Base-by-base conservation (phyloP, 805 yeast species). In the Lachancea mirantina region DNA sequence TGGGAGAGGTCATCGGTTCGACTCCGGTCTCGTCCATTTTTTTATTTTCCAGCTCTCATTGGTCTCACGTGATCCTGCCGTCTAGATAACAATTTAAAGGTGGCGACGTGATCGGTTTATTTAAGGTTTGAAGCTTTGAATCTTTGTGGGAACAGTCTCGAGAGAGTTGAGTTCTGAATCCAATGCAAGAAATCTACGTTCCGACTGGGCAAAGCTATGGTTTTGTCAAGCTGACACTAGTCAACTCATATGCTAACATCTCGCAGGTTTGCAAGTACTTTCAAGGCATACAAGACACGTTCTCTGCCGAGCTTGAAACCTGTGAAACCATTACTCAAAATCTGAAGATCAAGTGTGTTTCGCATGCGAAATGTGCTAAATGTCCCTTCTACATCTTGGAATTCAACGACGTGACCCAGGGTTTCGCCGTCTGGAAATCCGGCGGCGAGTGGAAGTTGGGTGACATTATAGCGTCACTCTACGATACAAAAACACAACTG, bases 1-100 rank as follows among this genome's bases (percentile, higher is more conserved):
- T 71, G 78, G 71, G 74, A 71, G 70, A 73, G 78, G 79, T 73
- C 78, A 70, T 72, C 74, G 79, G 78, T 72, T 73, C 80, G 76
- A 74, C 68, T 74, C 79, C 79, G 72, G 74, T 70, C 78, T 73
- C 76, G 79, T 74, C 79, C 79, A 73, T 38, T 58, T 44, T 39
- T 56, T 59, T 62, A 54, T 45, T 13, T 13, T 16, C 16, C 15
- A 23, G 5, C 5, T 4, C 5, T 23, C 14, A 5, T 4, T 14
- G 14, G 4, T 3, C 5, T 13, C 13, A 23, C 13, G 26, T 10
- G 13, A 5, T 5, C 14, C 26, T 13, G 10, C 5, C 14, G 6
- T 16, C 14, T 10, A 23, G 13, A 23, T 23, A 10, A 23, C 26
- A 8, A 23, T 23, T 23, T 8, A n/a, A n/a, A n/a, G n/a, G n/a